Base-by-base conservation (phyloP, 495 filamentous ascomycete genomes). In the Diplogelasinospora grovesii region DNA sequence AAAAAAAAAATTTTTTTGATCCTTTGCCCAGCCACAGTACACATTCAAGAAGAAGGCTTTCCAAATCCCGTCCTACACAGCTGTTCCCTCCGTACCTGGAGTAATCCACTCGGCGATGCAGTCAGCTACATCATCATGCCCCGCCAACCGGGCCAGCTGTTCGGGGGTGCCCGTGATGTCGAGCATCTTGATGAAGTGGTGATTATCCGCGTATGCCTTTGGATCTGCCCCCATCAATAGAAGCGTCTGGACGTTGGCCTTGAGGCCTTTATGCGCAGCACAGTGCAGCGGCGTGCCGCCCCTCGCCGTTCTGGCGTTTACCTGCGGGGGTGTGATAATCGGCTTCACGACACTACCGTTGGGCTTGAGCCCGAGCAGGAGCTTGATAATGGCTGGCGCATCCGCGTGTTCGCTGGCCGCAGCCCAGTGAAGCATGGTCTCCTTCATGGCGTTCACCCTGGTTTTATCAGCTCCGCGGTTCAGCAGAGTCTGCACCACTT, bases 381-480 rank as follows among this genome's bases (percentile, higher is more conserved):
- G 16, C 3, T 22, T 11, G 16, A 37, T 22, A 22, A 37, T 37
- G n/a, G 21, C 11, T 10, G 9, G 19, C 15, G 18, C 34, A 14
- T 37, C 34, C n/a, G 2, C 18, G 18, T 4, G 4, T 11, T 29
- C 33, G 9, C 32, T 37, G 1, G 26, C 18, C 5, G 24, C 41
- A 20, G 41, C 41, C 41, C 41, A 45, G 15, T 45, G 34, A 33
- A 45, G 33, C 18, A 14, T 22, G 14, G 34, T 38, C 27, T 45
- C 41, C 4, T 34, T 34, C 2, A 45, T 11, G 4, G 16, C 19
- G 9, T 45, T 45, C 8, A 18, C 26, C 10, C 20, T 8, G n/a
- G 6, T 9, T n/a, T 25, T 19, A 10, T 45, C 34, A 4, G 41
- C 41, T 3, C 41, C 41, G n/a, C 24, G 8, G 1, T 1, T 15